A percentile compares a stretch with the other conserved stretches of the same genome.
phyloP scores from a whole-genome alignment of 768 basidiomycete species.

The Thelephora aurantiotincta region DNA sequence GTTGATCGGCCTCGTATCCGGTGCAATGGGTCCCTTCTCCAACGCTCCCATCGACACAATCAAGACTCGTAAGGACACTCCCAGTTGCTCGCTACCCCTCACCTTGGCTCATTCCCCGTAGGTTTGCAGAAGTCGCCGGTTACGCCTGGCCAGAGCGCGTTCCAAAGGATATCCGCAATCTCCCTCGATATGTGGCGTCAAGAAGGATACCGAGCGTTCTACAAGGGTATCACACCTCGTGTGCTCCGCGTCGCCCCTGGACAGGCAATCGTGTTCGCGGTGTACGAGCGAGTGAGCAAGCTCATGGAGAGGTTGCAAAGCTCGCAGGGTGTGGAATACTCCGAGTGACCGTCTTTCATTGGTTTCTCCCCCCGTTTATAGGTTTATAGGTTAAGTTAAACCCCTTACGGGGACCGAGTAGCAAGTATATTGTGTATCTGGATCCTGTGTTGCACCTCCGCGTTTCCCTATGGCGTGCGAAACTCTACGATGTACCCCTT shows the following conservation, averaged over 20 bases:
- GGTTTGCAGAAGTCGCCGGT: constrained; percentile 80
- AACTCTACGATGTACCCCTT: no score
- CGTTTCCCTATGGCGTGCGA: no score
- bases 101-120: constrained; percentile 13
- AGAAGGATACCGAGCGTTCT: constrained; percentile 85
- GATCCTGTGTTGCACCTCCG: no score
- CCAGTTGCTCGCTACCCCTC: constrained; percentile 1
- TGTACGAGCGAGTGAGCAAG: constrained; percentile 80
- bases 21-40: constrained; percentile 96
- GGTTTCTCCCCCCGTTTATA: no score
- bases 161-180: constrained; percentile 68
- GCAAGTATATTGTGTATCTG: no score
- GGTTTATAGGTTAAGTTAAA: no score
- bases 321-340: constrained; percentile 49
- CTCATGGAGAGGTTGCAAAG: constrained; percentile 57
- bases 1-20: constrained; percentile 87
- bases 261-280: constrained; percentile 93
- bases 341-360: constrained; percentile 32
- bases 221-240: constrained; percentile 96
- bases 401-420: no score
- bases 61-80: constrained; percentile 64
- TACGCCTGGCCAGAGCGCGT: constrained; percentile 57
- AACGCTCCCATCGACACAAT: constrained; percentile 95
- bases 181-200: constrained; percentile 86
- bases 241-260: constrained; percentile 95